Conservation (phyloP, 805 yeast genomes). For the Vanderwaltozyma verrucispora region DNA sequence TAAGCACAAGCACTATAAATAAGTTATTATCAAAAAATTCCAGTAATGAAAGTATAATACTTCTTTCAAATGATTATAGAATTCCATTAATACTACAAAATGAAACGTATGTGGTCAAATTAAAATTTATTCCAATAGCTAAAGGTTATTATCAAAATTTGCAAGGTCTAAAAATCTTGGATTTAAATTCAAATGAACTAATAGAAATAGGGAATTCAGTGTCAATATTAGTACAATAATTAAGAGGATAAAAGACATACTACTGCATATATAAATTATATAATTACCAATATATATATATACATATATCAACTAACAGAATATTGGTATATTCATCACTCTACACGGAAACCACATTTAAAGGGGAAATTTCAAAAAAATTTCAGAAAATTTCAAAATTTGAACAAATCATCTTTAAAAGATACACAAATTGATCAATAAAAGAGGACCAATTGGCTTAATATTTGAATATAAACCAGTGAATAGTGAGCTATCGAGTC, state of each 20-base stretch:
- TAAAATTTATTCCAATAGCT: conserved; percentile 22
- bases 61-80: conserved; percentile 26
- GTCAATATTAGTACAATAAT: conserved; percentile 18
- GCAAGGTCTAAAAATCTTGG: conserved; percentile 25
- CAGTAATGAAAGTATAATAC: conserved; percentile 22
- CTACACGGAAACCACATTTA: background rate
- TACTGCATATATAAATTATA: no score
- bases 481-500: no score
- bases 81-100: conserved; percentile 21
- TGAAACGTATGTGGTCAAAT: conserved; percentile 20
- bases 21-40: background rate
- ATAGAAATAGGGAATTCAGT: conserved; percentile 23
- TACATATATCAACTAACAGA: no score
- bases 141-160: conserved; percentile 24
- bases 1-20: no score
- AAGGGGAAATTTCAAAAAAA: background rate
- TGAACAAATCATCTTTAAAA: no score
- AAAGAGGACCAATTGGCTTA: no score
- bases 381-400: no score
- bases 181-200: conserved; percentile 21
- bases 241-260: background rate
- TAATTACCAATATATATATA: no score
- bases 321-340: conserved; percentile 1
- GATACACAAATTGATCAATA: no score
- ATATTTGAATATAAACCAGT: no score